Evolutionary conservation across 2,329 filamentous ascomycete species (phyloP).

Genomic region (Arachnomyces sp.): DNA sequence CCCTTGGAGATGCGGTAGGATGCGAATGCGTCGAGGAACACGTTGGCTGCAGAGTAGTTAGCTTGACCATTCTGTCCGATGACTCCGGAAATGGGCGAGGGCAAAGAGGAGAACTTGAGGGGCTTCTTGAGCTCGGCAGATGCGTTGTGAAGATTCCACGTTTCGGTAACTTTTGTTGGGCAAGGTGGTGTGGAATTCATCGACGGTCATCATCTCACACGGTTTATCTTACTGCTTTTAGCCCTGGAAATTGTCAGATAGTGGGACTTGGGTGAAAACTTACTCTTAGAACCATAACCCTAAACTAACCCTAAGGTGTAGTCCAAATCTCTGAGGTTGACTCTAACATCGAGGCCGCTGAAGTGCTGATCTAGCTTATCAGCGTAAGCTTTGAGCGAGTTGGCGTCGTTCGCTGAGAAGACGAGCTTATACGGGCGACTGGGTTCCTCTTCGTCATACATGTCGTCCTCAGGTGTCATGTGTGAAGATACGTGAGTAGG

Average conservation of each 20-base stretch:
- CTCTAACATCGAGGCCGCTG: constrained; percentile 10
- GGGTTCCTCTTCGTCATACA: constrained; percentile 4
- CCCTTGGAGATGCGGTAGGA: constrained; percentile 15
- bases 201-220: constrained; percentile 20
- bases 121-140: too few relatives aligned
- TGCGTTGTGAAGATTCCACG: constrained; percentile 18
- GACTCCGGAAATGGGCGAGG: constrained; percentile 7
- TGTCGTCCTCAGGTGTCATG: neutral
- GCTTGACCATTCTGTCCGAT: constrained; percentile 8
- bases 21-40: constrained; percentile 18
- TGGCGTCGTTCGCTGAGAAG: constrained; percentile 13
- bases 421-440: constrained; percentile 3
- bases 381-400: constrained; percentile 15
- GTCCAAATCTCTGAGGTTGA: constrained; percentile 9
- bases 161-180: constrained; percentile 20
- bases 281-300: constrained; percentile 9
- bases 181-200: constrained; percentile 10
- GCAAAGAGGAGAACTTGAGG: too few relatives aligned
- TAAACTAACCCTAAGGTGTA: too few relatives aligned
- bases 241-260: too few relatives aligned
- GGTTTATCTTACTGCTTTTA: too few relatives aligned
- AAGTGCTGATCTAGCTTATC: constrained; percentile 15
- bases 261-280: too few relatives aligned
- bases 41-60: constrained; percentile 12
- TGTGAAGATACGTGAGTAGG: constrained; percentile 5